These are phyloP conservation scores for Trichoderma virens DNA, from an alignment of 495 filamentous ascomycete genomes.

Conservation along the genomic window DNA sequence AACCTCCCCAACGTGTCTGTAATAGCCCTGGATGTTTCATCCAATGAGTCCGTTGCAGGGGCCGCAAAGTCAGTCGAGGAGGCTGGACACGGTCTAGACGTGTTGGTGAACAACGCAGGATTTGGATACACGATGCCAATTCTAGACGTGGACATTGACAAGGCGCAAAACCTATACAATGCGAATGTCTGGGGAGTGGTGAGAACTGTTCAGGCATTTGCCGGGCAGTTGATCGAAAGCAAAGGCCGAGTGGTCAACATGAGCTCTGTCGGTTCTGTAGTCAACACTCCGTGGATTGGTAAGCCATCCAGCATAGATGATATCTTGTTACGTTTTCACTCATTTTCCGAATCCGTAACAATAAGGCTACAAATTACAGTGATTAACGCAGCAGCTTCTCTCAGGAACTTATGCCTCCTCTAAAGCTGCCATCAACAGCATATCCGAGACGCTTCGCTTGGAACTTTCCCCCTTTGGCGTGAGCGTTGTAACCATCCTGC, in stretches of 20 bases:
- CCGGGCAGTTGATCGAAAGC: constrained; percentile 21
- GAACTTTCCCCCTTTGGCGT: constrained; percentile 30
- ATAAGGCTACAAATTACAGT: background rate
- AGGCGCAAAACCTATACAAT: constrained; percentile 22
- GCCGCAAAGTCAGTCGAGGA: constrained; percentile 19
- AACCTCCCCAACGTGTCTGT: constrained; percentile 21
- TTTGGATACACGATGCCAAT: constrained; percentile 19
- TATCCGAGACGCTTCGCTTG: constrained; percentile 26
- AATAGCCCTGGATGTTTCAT: constrained; percentile 30
- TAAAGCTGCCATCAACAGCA: constrained; percentile 21
- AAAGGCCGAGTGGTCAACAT: constrained; percentile 22
- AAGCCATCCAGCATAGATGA: constrained; percentile 9
- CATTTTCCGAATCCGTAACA: background rate
- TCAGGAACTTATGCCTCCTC: constrained; percentile 23
- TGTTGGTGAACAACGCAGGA: constrained; percentile 30
- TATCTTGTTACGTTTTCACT: background rate
- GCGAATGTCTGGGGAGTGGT: constrained; percentile 25
- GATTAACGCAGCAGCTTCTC: background rate
- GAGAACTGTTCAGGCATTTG: constrained; percentile 27
- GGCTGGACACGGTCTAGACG: constrained; percentile 21
- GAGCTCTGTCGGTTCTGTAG: constrained; percentile 20
- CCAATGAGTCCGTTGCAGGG: constrained; percentile 21
- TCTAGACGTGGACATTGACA: constrained; percentile 24
- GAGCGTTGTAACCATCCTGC: constrained; percentile 19
- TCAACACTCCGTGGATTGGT: constrained; percentile 25